Conservation (phyloP, 2,329 filamentous ascomycete species). For the Paraphaeosphaeria minitans region DNA sequence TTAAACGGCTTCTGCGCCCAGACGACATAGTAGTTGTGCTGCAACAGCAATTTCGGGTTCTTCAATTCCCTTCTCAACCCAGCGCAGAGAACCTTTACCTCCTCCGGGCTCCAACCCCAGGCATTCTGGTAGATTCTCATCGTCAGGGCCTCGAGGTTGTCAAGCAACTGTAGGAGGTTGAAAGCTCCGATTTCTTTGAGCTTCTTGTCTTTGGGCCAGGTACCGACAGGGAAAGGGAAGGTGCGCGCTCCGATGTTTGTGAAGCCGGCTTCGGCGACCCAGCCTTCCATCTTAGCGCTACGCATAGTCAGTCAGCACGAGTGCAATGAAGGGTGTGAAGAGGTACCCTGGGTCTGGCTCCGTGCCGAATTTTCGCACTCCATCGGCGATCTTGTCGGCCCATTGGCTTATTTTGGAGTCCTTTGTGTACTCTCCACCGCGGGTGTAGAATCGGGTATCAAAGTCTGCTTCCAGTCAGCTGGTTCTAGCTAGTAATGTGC, state of each 20-base stretch:
- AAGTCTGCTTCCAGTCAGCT: slow-evolving; percentile 19
- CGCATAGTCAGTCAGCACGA: not conserved
- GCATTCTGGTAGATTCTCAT: slow-evolving; percentile 22
- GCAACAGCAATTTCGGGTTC: slow-evolving; percentile 26
- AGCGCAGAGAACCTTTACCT: slow-evolving; percentile 32
- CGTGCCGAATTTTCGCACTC: slow-evolving; percentile 47
- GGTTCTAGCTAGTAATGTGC: not conserved
- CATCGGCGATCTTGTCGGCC: slow-evolving; percentile 39
- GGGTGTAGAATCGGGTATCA: slow-evolving; percentile 29
- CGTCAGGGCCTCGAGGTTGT: slow-evolving; percentile 33
- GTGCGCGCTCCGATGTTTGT: slow-evolving; percentile 24
- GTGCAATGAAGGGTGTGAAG: not conserved
- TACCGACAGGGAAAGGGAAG: slow-evolving; percentile 28
- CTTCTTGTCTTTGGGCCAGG: slow-evolving; percentile 34
- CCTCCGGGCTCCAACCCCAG: slow-evolving; percentile 25
- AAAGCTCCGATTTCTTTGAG: slow-evolving; percentile 36
- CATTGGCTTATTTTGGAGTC: slow-evolving; percentile 23
- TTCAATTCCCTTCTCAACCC: slow-evolving; percentile 28
- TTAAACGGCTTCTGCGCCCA: slow-evolving; percentile 28
- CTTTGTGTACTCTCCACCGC: slow-evolving; percentile 20
- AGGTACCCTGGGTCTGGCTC: slow-evolving; percentile 46
- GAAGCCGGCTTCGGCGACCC: slow-evolving; percentile 34
- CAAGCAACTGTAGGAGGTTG: slow-evolving; percentile 30
- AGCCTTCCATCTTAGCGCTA: slow-evolving; percentile 27
- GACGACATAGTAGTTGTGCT: slow-evolving; percentile 34